Base-by-base conservation (phyloP, 768 basidiomycete genomes). In the Lactarius sanguifluus region DNA sequence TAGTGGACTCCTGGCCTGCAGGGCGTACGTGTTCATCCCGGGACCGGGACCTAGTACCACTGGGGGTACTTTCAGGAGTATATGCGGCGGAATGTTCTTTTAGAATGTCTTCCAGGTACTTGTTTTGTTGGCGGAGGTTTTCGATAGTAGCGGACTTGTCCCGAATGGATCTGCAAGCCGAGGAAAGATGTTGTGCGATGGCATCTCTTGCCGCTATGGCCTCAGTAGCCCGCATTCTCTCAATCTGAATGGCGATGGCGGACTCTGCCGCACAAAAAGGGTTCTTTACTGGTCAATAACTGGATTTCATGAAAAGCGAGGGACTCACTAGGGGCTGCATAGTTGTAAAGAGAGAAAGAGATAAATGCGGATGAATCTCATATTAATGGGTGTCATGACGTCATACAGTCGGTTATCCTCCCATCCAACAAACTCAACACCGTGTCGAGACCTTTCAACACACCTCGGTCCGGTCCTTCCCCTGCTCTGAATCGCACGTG, bases 391-490 rank as follows among this genome's bases (percentile, higher is more conserved):
- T 12, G 9, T 40, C 10, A 52, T 67, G 61, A 64, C 66, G 52
- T 67, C 58, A 58, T 34, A 67, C 70, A 52, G 88, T 77, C 66
- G 82, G 79, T 61, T 76, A 83, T 81, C 67, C 91, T 78, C 10
- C 78, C 84, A 65, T 87, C 82, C 60, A 96, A 71, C 64, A 97
- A 74, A 6, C 70, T 71, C 34, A 89, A 75, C 45, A 90, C 74
- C 0, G 88, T 94, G 60, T 86, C 79, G 65, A 98, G 70, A 4
- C 95, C 96, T 40, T 78, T 75, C 69, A 96, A 75, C 20, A 96
- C 86, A 0, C 96, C 90, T 45, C 82, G 76, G 74, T 98, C 96
- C 2, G 87, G 86, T 5, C 95, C 96, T 71, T 85, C 72, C 0
- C 90, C 92, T 0, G 86, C 83, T 8, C 77, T 81, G 15, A 90